These are phyloP conservation scores for Ajuga chamaepitys DNA, from an alignment of 257 asterid species.

Conservation along the genomic window DNA sequence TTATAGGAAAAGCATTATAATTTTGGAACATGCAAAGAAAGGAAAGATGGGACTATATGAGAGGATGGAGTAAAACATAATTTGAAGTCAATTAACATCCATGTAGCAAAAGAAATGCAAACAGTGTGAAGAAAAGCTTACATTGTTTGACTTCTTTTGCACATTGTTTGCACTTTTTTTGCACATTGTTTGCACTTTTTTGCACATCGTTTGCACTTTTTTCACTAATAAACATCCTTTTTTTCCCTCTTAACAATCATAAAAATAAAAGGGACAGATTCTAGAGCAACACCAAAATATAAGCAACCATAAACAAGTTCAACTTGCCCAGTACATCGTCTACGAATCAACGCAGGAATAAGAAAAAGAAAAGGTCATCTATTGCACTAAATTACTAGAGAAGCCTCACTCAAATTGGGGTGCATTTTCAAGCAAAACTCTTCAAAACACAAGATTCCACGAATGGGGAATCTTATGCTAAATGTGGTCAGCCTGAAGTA, in stretches of 20 bases:
- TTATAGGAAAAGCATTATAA: too few relatives aligned
- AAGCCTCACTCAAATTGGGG: slow-evolving; percentile 9
- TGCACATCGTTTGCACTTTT: too few relatives aligned
- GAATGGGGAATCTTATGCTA: slow-evolving; percentile 1
- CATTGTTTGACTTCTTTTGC: too few relatives aligned
- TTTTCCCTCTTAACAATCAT: slow-evolving; percentile 6
- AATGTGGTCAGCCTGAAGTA: slow-evolving; percentile 22
- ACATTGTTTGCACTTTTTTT: too few relatives aligned
- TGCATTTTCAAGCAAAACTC: slow-evolving; percentile 22
- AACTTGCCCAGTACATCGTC: slow-evolving; percentile 13
- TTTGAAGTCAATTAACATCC: too few relatives aligned
- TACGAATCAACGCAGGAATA: slow-evolving; percentile 3
- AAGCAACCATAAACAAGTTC: slow-evolving; percentile 9
- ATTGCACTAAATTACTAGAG: slow-evolving; percentile 23
- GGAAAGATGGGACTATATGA: too few relatives aligned
- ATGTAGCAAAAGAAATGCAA: too few relatives aligned
- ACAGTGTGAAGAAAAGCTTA: too few relatives aligned
- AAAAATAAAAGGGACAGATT: background rate
- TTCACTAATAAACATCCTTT: background rate
- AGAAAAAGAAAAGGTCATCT: slow-evolving; percentile 8
- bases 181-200: too few relatives aligned
- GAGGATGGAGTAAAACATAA: too few relatives aligned
- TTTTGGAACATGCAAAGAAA: too few relatives aligned
- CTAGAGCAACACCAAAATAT: slow-evolving; percentile 6
- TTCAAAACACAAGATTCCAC: slow-evolving; percentile 7